phyloP scores from a whole-genome alignment of 352 stramenopile species.

The Phytophthora crassamura region DNA sequence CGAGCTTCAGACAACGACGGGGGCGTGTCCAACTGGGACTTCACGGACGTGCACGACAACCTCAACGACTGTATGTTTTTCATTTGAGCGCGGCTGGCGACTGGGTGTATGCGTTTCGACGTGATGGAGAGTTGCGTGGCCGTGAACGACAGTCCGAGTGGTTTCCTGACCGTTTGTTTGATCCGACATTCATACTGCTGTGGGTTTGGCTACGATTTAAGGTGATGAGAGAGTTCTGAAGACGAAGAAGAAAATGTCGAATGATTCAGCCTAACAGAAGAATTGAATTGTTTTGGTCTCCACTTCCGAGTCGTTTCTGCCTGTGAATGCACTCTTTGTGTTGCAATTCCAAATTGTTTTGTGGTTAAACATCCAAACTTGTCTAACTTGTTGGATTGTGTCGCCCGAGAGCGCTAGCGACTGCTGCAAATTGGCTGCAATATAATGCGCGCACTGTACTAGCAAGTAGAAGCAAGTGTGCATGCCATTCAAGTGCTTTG shows the following conservation, averaged over 20 bases:
- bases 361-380: too few relatives aligned
- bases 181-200: conserved; percentile 9
- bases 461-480: too few relatives aligned
- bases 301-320: too few relatives aligned
- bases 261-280: conserved; percentile 14
- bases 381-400: too few relatives aligned
- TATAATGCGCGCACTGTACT: too few relatives aligned
- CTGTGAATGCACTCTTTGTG: too few relatives aligned
- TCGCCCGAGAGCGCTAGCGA: too few relatives aligned
- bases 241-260: conserved; percentile 14
- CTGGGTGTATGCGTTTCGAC: conserved; percentile 6
- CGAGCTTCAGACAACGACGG: conserved; percentile 22
- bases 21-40: conserved; percentile 66
- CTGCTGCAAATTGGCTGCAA: too few relatives aligned
- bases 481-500: too few relatives aligned
- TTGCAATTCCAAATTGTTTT: too few relatives aligned
- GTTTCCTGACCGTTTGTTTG: background rate
- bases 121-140: background rate
- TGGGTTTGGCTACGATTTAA: conserved; percentile 15
- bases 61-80: conserved; percentile 79
- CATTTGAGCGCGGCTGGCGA: conserved; percentile 36
- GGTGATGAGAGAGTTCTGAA: conserved; percentile 10
- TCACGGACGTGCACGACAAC: conserved; percentile 64
- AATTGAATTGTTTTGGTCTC: too few relatives aligned
- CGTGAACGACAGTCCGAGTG: background rate